Percentiles rank a stretch among this genome's conserved stretches.
These are phyloP conservation scores for Annulohypoxylon moriforme DNA, from an alignment of 495 filamentous ascomycete genomes.

Conservation along the genomic window DNA sequence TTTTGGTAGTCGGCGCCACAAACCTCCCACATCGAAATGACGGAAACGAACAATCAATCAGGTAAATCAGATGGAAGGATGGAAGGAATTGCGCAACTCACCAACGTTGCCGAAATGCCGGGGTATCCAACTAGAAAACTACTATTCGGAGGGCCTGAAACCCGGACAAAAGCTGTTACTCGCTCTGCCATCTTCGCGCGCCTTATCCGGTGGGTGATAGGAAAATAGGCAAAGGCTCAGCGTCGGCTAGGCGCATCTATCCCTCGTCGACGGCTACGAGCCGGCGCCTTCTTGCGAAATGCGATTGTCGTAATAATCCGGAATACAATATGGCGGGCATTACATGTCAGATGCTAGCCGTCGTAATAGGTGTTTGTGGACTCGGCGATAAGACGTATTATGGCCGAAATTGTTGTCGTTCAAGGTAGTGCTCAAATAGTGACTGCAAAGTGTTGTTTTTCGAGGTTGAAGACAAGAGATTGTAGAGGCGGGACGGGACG, in stretches of 20 bases:
- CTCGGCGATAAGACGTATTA: neutral
- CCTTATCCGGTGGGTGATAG: slow-evolving; percentile 36
- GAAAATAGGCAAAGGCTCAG: slow-evolving; percentile 26
- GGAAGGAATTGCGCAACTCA: slow-evolving; percentile 59
- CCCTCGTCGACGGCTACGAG: slow-evolving; percentile 44
- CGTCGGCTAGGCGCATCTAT: slow-evolving; percentile 46
- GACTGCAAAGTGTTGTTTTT: slow-evolving; percentile 8
- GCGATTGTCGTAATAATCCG: slow-evolving; percentile 29
- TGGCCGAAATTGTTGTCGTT: slow-evolving; percentile 9
- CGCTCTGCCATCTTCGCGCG: slow-evolving; percentile 53
- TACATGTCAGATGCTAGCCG: slow-evolving; percentile 36
- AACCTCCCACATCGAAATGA: slow-evolving; percentile 14
- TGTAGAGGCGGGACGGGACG: slow-evolving; percentile 31
- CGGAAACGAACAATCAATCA: slow-evolving; percentile 10
- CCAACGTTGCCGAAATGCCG: slow-evolving; percentile 96
- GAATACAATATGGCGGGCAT: slow-evolving; percentile 11
- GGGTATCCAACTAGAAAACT: slow-evolving; percentile 97
- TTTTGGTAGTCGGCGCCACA: neutral
- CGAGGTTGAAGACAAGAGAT: slow-evolving; percentile 26
- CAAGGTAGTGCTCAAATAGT: neutral
- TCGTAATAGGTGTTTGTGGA: neutral
- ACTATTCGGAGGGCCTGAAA: slow-evolving; percentile 96
- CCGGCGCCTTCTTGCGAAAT: slow-evolving; percentile 43
- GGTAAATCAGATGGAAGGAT: slow-evolving; percentile 15
- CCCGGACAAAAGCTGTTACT: slow-evolving; percentile 93